phyloP scores from a whole-genome alignment of 768 basidiomycete genomes.

The Harrya chromipes region DNA sequence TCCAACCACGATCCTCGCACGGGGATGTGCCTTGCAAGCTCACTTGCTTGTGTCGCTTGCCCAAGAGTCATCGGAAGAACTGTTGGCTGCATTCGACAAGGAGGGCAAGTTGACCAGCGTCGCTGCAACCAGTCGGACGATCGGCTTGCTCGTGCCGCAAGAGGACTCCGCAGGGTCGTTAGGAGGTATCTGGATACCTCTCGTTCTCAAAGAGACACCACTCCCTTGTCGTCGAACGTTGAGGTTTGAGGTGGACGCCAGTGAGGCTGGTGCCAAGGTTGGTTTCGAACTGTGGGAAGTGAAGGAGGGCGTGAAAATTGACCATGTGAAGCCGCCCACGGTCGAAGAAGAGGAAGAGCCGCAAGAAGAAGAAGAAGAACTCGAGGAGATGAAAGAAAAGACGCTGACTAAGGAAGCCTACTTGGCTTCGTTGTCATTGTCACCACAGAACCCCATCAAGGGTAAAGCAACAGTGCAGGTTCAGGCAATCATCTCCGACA shows the following conservation, averaged over 20 bases:
- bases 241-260: slow-evolving; percentile 54
- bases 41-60: slow-evolving; percentile 52
- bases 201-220: slow-evolving; percentile 68
- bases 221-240: slow-evolving; percentile 64
- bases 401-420: slow-evolving; percentile 52
- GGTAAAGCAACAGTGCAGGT: slow-evolving; percentile 53
- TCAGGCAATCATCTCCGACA: slow-evolving; percentile 33
- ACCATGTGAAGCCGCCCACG: slow-evolving; percentile 50
- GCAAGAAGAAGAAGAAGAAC: slow-evolving; percentile 57
- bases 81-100: slow-evolving; percentile 48
- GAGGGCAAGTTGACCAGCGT: slow-evolving; percentile 41
- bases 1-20: slow-evolving; percentile 72
- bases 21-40: slow-evolving; percentile 77
- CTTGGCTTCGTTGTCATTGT: slow-evolving; percentile 38
- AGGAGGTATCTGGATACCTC: slow-evolving; percentile 63
- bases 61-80: slow-evolving; percentile 47
- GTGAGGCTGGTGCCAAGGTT: slow-evolving; percentile 36
- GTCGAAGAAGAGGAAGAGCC: slow-evolving; percentile 45
- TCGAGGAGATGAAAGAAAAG: slow-evolving; percentile 63
- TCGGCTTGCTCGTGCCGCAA: slow-evolving; percentile 64
- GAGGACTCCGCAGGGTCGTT: slow-evolving; percentile 38
- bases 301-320: slow-evolving; percentile 61
- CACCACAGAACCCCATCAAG: slow-evolving; percentile 38
- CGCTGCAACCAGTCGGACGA: slow-evolving; percentile 56
- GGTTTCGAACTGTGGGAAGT: slow-evolving; percentile 80